These are phyloP conservation scores for Metarhizium robertsii DNA, from an alignment of 2,329 filamentous ascomycete genomes.

Conservation along the genomic window DNA sequence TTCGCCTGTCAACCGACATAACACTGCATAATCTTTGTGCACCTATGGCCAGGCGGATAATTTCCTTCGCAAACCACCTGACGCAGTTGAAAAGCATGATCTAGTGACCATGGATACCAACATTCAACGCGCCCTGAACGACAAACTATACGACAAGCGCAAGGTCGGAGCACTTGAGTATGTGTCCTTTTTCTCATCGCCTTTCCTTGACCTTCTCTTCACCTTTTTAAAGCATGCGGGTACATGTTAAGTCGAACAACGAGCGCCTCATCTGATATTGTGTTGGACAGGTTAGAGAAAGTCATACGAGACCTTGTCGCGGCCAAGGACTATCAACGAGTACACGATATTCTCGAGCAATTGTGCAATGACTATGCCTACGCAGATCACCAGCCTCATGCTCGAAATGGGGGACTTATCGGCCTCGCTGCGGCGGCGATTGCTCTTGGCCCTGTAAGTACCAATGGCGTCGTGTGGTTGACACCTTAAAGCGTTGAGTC, in stretches of 20 bases:
- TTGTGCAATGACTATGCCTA: constrained; percentile 97
- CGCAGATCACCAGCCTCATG: constrained; percentile 92
- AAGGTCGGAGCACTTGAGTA: constrained; percentile 96
- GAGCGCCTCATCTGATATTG: constrained; percentile 8
- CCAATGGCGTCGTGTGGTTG: not conserved
- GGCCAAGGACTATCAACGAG: constrained; percentile 66
- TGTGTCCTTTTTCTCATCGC: constrained; percentile 23
- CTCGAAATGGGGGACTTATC: constrained; percentile 91
- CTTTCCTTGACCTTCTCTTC: constrained; percentile 1
- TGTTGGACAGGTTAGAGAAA: constrained; percentile 63
- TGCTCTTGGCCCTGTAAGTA: constrained; percentile 76
- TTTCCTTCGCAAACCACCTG: not conserved
- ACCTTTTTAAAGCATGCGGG: not conserved
- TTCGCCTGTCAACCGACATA: not conserved
- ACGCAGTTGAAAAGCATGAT: constrained; percentile 1
- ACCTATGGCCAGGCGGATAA: not conserved
- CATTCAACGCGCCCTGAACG: constrained; percentile 85
- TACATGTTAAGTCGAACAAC: not conserved
- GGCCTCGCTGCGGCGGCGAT: constrained; percentile 93
- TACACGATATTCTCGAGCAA: constrained; percentile 85
- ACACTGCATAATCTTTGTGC: not conserved
- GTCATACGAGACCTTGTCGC: constrained; percentile 78
- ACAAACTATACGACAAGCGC: constrained; percentile 97
- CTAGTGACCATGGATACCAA: constrained; percentile 66
- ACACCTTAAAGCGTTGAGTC: not conserved